Conservation (phyloP, 1,139 yeast species). For the Geotrichum australiense region DNA sequence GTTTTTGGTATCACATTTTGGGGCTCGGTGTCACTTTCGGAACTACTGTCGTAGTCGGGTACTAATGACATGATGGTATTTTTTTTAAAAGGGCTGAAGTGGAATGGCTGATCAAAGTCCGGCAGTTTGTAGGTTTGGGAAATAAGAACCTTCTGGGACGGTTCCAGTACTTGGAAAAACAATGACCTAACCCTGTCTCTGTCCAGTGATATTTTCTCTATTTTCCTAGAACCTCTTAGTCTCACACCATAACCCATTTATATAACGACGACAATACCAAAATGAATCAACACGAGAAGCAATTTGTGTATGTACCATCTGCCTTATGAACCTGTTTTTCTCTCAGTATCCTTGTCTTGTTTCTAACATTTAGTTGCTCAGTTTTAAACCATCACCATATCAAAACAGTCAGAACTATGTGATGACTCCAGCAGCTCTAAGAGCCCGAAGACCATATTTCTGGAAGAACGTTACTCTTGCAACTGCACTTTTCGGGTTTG, state of each 20-base stretch:
- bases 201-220: conserved; percentile 2
- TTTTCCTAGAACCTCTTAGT: not conserved
- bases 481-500: conserved; percentile 50
- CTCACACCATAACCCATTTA: not conserved
- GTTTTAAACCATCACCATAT: conserved; percentile 41
- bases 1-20: conserved; percentile 1
- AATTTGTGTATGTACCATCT: conserved; percentile 12
- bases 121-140: not conserved
- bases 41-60: conserved; percentile 22
- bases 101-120: no score
- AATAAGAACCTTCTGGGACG: not conserved
- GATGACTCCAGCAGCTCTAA: conserved; percentile 88
- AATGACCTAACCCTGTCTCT: not conserved
- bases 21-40: conserved; percentile 15
- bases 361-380: conserved; percentile 15
- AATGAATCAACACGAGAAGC: conserved; percentile 1
- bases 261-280: not conserved
- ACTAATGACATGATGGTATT: conserved; percentile 20
- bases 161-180: no score
- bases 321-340: not conserved
- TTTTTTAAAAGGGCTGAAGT: not conserved
- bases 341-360: not conserved
- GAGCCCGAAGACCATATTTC: conserved; percentile 84
- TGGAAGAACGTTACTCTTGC: conserved; percentile 65
- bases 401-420: conserved; percentile 73